Evolutionary conservation across 2,329 filamentous ascomycete genomes (phyloP).

Genomic region (Hortaea sp.): DNA sequence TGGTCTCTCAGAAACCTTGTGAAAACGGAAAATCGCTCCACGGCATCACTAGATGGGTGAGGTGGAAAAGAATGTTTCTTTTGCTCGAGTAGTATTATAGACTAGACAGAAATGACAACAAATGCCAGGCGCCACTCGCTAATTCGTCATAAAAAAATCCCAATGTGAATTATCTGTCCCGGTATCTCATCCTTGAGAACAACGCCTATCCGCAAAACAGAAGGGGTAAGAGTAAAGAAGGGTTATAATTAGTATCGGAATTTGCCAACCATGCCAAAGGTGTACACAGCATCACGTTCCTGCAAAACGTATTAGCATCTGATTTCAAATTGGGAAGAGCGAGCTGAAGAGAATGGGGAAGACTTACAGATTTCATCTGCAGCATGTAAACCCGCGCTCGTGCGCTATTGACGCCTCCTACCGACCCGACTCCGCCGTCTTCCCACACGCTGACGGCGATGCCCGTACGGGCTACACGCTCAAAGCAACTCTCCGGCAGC

Average conservation of each 20-base stretch:
- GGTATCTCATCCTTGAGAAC: no score
- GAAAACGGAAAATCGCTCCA: no score
- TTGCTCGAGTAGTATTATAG: no score
- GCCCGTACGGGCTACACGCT: slow-evolving; percentile 70
- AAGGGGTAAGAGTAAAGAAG: not conserved
- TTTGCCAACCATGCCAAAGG: slow-evolving; percentile 40
- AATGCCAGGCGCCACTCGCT: no score
- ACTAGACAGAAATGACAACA: no score
- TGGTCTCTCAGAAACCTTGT: no score
- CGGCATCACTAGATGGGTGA: no score
- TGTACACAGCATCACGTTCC: slow-evolving; percentile 41
- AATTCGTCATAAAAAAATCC: no score
- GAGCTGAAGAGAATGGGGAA: not conserved
- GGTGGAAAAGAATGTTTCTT: no score
- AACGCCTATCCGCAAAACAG: not conserved
- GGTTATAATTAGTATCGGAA: slow-evolving; percentile 32
- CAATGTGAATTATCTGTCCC: no score
- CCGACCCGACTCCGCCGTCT: slow-evolving; percentile 40
- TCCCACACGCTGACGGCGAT: slow-evolving; percentile 87
- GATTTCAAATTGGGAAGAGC: not conserved
- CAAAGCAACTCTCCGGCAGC: slow-evolving; percentile 74
- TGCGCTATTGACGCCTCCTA: slow-evolving; percentile 47
- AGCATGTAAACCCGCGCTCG: slow-evolving; percentile 56
- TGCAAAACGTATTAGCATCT: slow-evolving; percentile 12
- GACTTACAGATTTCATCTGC: slow-evolving; percentile 31